These are phyloP conservation scores for Kentomonas sorsogonicus DNA, from an alignment of 208 protist species.

Conservation along the genomic window DNA sequence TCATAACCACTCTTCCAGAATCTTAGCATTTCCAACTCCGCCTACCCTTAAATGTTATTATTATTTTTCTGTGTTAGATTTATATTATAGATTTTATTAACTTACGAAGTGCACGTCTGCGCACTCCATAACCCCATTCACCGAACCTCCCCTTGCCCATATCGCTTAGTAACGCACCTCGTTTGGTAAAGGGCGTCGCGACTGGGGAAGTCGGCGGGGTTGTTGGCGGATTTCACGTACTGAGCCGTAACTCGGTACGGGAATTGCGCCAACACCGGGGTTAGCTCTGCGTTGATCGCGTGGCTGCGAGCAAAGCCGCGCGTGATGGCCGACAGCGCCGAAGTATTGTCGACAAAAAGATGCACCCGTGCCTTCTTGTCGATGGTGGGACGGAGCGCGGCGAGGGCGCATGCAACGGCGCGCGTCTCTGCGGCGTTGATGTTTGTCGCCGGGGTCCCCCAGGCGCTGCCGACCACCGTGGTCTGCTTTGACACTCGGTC, in stretches of 20 bases:
- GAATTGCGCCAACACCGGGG: not conserved
- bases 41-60: too few species aligned
- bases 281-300: constrained; percentile 6
- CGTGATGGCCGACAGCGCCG: constrained; percentile 6
- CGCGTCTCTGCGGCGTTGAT: constrained; percentile 12
- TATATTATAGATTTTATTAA: too few species aligned
- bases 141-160: too few species aligned
- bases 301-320: constrained; percentile 4
- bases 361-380: not conserved
- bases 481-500: constrained; percentile 3
- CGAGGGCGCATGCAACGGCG: constrained; percentile 10
- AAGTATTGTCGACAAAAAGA: constrained; percentile 16
- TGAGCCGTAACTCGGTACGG: not conserved
- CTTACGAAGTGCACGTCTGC: too few species aligned
- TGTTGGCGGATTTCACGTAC: constrained; percentile 4
- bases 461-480: constrained; percentile 3
- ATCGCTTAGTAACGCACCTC: not conserved
- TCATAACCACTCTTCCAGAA: too few species aligned
- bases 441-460: constrained; percentile 3
- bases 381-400: not conserved
- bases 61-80: too few species aligned
- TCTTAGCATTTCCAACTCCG: too few species aligned
- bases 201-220: constrained; percentile 5
- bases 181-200: constrained; percentile 3
- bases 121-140: too few species aligned